Evolutionary conservation across 2,329 filamentous ascomycete species (phyloP), one percentile per base, ranked within the genome.

Genomic region (Cordyceps militaris): DNA sequence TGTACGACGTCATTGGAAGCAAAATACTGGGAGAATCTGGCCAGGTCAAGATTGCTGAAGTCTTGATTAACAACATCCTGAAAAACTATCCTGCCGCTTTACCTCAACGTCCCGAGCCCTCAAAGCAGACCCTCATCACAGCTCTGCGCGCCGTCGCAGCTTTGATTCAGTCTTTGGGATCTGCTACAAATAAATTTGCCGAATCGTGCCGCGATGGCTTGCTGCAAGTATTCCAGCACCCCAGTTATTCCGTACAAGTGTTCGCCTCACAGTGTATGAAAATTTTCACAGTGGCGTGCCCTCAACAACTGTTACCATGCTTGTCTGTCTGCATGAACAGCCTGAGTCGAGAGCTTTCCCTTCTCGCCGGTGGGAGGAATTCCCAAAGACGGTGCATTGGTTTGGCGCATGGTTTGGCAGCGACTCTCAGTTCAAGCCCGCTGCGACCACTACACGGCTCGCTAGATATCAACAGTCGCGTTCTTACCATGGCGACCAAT

Each of bases 281-380:
- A 64, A 84, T 82, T 0, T 94, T 97, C 66, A 89, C 96, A 1
- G 78, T 96, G 44, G 91, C 91, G 14, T 97, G 91, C 64, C 94
- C 94, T 4, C 89, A 96, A 64, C 93, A 97, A 68, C 82, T 99
- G 6, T 76, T 97, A 5, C 89, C 91, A 3, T 94, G 91, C 62
- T 84, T 97, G 19, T 96, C 93, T 0, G 89, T 97, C 47, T 97
- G 92, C 71, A 92, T 97, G 88, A 97, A 97, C 71, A 97, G 91
- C 69, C 81, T 99, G 60, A 89, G 85, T 61, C 82, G 94, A 61
- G 94, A 99, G 67, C 79, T 99, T 28, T 86, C 86, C 28, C 80
- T 94, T 44, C 80, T 97, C 7, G 83, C 81, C 14, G 84, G 85
- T 0, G 87, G 85, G 7, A 82, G 91, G 54, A 89, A 91, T 66